A percentile compares a stretch with the other conserved stretches of the same genome.
Conservation (phyloP, 2,329 filamentous ascomycete genomes). For the Zalaria sp. region DNA sequence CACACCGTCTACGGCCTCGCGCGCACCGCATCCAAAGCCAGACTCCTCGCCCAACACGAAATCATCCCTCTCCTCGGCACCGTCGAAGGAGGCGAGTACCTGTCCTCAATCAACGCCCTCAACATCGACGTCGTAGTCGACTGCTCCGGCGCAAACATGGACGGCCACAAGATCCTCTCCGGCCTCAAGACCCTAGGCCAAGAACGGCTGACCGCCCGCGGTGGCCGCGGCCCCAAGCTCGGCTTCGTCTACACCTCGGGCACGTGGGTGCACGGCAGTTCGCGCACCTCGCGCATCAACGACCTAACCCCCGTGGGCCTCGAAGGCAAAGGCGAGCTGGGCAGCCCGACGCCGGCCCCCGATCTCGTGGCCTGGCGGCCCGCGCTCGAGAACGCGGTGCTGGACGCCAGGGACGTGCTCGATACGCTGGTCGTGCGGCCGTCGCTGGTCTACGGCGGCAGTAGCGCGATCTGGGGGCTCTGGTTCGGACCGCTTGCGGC, state of each 20-base stretch:
- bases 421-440: no score
- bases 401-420: no score
- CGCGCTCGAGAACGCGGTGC: no score
- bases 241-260: not conserved
- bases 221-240: constrained; percentile 1
- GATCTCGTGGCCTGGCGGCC: no score
- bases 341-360: no score
- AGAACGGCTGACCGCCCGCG: not conserved
- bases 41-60: not conserved
- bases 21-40: constrained; percentile 1
- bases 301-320: no score
- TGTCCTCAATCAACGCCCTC: not conserved
- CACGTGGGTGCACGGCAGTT: constrained; percentile 1
- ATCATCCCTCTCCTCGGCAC: constrained; percentile 2
- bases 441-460: no score
- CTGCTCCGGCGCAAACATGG: constrained; percentile 1
- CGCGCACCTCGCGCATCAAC: no score
- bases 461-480: no score
- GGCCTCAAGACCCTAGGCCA: not conserved
- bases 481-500: no score
- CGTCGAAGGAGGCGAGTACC: not conserved
- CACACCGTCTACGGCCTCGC: constrained; percentile 3
- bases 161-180: constrained; percentile 1
- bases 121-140: constrained; percentile 3
- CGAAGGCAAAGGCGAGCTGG: no score